Evolutionary conservation across 2,329 filamentous ascomycete species (phyloP), one percentile per base, ranked within the genome.

Genomic region (Plectosphaerella plurivora): DNA sequence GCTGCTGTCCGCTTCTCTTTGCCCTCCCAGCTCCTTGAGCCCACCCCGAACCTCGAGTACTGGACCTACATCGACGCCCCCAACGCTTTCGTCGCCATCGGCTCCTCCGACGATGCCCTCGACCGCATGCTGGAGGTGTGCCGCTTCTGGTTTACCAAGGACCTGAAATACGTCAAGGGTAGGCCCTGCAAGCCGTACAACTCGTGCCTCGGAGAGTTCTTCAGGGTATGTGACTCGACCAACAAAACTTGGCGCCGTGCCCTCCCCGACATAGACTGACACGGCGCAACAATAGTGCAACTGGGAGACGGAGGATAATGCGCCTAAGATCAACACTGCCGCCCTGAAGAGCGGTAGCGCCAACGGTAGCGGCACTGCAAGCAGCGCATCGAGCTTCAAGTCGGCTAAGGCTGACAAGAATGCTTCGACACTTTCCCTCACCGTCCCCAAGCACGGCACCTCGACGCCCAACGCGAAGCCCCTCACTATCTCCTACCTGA

Each of bases 101-200:
- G 93, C 62, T 93, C 93, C 62, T 94, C 93, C 16, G 89, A 97
- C 61, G 91, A 97, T 61, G 83, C 88, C 11, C 76, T 97, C 51
- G 93, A 94, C 61, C 91, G 94, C 61, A 97, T 97, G 89, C 82
- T 99, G 49, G 92, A 93, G 65, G 91, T 96, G 28, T 73, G 97
- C 62, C 86, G 92, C 55, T 99, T 97, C 73, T 99, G 94, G 94
- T 96, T 97, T 64, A 97, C 94, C 57, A 99, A 99, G 71, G 94
- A 99, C 70, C 70, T 99, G 70, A 99, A 99, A 82, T 99, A 97
- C 65, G 90, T 95, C 68, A 97, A 97, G 75, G 93, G 93, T 55
- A 96, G 92, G 75, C 94, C 94, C 44, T 97, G 93, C 84, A 99
- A 99, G 73, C 94, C 94, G 11, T 99, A 99, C 75, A 99, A 99